Evolutionary conservation across 2,329 filamentous ascomycete genomes (phyloP), one percentile per base, ranked within the genome.

Genomic region (Akanthomyces dipterigenus): DNA sequence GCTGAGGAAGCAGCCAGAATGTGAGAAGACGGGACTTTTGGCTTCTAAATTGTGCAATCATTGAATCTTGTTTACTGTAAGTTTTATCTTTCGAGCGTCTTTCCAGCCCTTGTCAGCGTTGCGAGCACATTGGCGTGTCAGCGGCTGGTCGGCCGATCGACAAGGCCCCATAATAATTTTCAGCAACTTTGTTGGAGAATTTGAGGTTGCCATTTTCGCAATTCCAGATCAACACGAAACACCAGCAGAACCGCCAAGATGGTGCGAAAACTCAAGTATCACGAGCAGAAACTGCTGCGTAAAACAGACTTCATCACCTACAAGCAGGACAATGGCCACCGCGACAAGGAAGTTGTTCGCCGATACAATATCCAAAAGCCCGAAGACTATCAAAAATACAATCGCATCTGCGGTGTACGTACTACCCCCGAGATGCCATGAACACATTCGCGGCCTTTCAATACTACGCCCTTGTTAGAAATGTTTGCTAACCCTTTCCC

Each of bases 241-340:
- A 56, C 36, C 28, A 58, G 24, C 60, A 62, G 12, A 51, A 26
- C 22, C 24, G 61, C 28, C 72, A 82, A 67, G 26, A 98, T 98
- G 95, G 91, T 96, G 68, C 89, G 95, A 69, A 92, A 96, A 80
- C 86, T 99, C 72, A 98, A 97, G 78, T 86, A 96, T 77, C 93
- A 97, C 78, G 95, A 99, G 86, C 87, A 95, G 74, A 96, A 95
- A 83, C 89, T 98, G 72, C 85, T 98, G 70, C 93, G 93, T 73
- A 85, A 84, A 76, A 92, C 95, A 76, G 93, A 99, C 78, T 96
- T 99, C 77, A 88, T 93, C 73, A 95, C 89, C 71, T 96, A 93
- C 82, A 95, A 95, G 77, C 87, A 87, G 71, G 93, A 98, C 78
- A 85, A 88, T 71, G 82, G 86, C 69, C 95, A 99, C 78, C 88